Percentiles rank a stretch among this genome's conserved stretches.
Evolutionary conservation across 106 monocot genomes (phyloP).

Genomic region (Chionographis japonica): DNA sequence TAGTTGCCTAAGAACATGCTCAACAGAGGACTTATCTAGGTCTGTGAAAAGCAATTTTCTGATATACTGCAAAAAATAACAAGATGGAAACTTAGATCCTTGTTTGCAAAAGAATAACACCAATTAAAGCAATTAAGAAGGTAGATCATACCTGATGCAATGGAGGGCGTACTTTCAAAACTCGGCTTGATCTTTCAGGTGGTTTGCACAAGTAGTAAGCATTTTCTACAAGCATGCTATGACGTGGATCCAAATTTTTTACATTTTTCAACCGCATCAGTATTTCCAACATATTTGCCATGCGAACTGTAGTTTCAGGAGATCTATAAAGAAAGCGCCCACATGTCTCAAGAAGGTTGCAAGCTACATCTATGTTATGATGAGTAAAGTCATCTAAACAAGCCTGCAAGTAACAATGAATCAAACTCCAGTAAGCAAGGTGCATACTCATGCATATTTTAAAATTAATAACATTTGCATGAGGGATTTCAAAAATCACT

Average conservation of each 20-base stretch:
- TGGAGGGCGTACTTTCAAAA: conserved; percentile 87
- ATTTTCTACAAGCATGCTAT: conserved; percentile 98
- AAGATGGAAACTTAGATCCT: neutral
- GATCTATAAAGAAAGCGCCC: conserved; percentile 95
- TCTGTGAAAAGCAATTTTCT: conserved; percentile 91
- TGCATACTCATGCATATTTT: neutral
- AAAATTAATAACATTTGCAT: neutral
- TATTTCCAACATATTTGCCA: conserved; percentile 97
- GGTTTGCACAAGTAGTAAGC: conserved; percentile 98
- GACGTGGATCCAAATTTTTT: conserved; percentile 97
- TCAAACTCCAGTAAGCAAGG: neutral
- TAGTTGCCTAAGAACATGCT: conserved; percentile 87
- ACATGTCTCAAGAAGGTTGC: conserved; percentile 98
- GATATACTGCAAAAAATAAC: conserved; percentile 67
- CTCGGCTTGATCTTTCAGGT: conserved; percentile 85
- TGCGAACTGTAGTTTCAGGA: conserved; percentile 88
- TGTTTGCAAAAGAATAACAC: conserved; percentile 6
- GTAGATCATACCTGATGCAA: conserved; percentile 61
- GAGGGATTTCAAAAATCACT: neutral
- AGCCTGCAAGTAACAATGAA: conserved; percentile 43
- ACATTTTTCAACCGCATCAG: conserved; percentile 97
- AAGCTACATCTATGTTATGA: conserved; percentile 98
- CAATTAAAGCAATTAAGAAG: neutral
- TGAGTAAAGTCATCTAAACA: conserved; percentile 97
- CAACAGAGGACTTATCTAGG: conserved; percentile 86